These are phyloP conservation scores for Blastocystis sp. DNA, from an alignment of 352 stramenopile species.

Conservation along the genomic window DNA sequence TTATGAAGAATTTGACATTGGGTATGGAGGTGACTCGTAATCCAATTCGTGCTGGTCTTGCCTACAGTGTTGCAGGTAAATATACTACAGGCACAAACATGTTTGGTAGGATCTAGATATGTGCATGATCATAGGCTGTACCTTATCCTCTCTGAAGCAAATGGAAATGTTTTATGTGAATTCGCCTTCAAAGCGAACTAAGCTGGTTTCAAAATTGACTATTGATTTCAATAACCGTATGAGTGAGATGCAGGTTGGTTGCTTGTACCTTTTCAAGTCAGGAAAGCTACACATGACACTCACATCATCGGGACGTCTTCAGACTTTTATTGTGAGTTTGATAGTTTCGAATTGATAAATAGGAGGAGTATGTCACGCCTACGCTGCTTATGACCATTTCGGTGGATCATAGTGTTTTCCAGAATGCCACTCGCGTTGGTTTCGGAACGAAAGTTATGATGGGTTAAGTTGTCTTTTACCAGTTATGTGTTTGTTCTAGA, in stretches of 20 bases:
- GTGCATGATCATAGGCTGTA: background rate
- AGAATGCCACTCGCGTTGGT: slow-evolving; percentile 9
- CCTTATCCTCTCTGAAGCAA: background rate
- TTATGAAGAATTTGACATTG: slow-evolving; percentile 3
- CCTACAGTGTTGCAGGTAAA: background rate
- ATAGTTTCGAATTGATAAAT: background rate
- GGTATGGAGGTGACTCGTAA: slow-evolving; percentile 38
- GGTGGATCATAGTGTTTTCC: slow-evolving; percentile 27
- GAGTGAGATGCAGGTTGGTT: slow-evolving; percentile 46
- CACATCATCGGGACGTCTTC: slow-evolving; percentile 6
- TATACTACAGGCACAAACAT: background rate
- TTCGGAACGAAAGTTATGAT: slow-evolving; percentile 34
- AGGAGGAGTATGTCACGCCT: slow-evolving; percentile 37
- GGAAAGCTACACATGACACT: slow-evolving; percentile 51
- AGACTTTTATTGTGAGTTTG: slow-evolving; percentile 26
- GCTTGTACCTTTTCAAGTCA: slow-evolving; percentile 42
- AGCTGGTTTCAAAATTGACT: slow-evolving; percentile 19
- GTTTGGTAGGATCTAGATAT: background rate
- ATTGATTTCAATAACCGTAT: slow-evolving; percentile 13
- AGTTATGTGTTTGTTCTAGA: slow-evolving; percentile 30
- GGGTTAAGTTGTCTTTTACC: slow-evolving; percentile 58
- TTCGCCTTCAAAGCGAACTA: slow-evolving; percentile 11
- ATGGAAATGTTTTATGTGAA: slow-evolving; percentile 44
- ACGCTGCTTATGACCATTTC: slow-evolving; percentile 36
- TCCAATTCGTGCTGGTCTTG: background rate